These are phyloP conservation scores for Picea abies DNA, from an alignment of 83 land plant species.

Conservation along the genomic window DNA sequence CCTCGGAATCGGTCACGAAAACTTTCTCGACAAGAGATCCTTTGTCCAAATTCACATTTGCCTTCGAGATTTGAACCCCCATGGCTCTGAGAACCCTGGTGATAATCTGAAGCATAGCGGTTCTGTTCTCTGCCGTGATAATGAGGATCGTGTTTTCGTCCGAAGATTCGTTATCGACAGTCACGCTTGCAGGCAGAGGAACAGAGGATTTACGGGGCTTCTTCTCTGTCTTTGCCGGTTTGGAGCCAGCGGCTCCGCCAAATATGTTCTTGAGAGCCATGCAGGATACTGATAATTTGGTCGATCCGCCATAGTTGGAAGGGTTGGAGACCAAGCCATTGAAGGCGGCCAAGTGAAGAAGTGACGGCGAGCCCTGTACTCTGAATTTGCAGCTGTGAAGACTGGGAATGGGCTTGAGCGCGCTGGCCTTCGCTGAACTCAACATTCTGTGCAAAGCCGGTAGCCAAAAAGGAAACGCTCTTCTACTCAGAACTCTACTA, in stretches of 20 bases:
- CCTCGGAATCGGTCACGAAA: slow-evolving; percentile 41
- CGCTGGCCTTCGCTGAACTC: not conserved
- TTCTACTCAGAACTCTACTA: no score
- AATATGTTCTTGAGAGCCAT: slow-evolving; percentile 2
- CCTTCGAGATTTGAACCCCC: slow-evolving; percentile 47
- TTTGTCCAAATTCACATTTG: slow-evolving; percentile 49
- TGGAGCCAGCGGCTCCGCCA: not conserved
- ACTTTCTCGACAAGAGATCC: slow-evolving; percentile 45
- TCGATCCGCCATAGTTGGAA: not conserved
- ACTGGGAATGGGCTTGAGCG: not conserved
- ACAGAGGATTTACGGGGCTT: not conserved
- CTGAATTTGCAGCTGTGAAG: not conserved
- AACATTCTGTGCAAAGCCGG: not conserved
- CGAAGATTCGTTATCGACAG: slow-evolving; percentile 25
- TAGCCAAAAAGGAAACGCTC: no score
- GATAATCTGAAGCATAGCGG: slow-evolving; percentile 56
- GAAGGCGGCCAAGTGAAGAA: not conserved
- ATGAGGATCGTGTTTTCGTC: slow-evolving; percentile 47
- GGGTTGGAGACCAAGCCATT: not conserved
- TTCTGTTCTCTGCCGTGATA: slow-evolving; percentile 48
- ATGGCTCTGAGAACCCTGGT: slow-evolving; percentile 54
- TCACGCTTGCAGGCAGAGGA: slow-evolving; percentile 1
- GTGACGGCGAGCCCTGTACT: no score
- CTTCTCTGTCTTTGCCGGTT: not conserved
- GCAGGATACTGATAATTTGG: not conserved